Conservation (phyloP, 2,329 filamentous ascomycete genomes). For the Metarhizium brunneum region DNA sequence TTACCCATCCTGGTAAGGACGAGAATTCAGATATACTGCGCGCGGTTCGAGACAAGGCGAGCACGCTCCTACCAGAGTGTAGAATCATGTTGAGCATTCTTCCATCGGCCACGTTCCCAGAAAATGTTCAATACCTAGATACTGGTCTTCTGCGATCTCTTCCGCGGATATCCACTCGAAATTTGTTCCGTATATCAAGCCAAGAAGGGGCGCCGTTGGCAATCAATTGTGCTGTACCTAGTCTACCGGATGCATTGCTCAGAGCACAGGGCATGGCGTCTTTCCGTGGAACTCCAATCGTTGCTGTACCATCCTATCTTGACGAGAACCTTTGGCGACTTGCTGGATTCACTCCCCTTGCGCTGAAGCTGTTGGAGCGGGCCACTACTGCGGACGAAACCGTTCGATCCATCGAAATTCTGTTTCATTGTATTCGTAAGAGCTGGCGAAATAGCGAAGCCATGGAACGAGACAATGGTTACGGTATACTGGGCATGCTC, state of each 20-base stretch:
- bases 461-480: conserved; percentile 94
- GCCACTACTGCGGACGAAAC: conserved; percentile 62
- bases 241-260: conserved; percentile 80
- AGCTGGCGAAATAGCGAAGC: conserved; percentile 98
- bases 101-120: conserved; percentile 69
- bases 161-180: conserved; percentile 63
- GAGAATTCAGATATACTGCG: conserved; percentile 85
- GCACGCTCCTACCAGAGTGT: conserved; percentile 69
- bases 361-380: conserved; percentile 74
- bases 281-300: conserved; percentile 73
- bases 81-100: conserved; percentile 77
- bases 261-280: conserved; percentile 73
- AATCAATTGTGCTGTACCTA: conserved; percentile 80
- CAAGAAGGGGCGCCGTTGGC: conserved; percentile 62
- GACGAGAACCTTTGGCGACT: conserved; percentile 91
- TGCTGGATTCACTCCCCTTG: conserved; percentile 81
- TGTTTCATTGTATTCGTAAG: conserved; percentile 77
- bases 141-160: conserved; percentile 66
- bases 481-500: conserved; percentile 76
- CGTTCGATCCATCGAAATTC: conserved; percentile 67
- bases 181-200: conserved; percentile 30
- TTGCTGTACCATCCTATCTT: conserved; percentile 71
- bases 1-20: conserved; percentile 80
- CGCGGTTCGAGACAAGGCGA: conserved; percentile 79
- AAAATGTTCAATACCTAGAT: conserved; percentile 71